Percentiles rank a stretch among this genome's conserved stretches.
Conservation (phyloP, 768 basidiomycete genomes). For the Pseudohyphozyma bogoriensis region DNA sequence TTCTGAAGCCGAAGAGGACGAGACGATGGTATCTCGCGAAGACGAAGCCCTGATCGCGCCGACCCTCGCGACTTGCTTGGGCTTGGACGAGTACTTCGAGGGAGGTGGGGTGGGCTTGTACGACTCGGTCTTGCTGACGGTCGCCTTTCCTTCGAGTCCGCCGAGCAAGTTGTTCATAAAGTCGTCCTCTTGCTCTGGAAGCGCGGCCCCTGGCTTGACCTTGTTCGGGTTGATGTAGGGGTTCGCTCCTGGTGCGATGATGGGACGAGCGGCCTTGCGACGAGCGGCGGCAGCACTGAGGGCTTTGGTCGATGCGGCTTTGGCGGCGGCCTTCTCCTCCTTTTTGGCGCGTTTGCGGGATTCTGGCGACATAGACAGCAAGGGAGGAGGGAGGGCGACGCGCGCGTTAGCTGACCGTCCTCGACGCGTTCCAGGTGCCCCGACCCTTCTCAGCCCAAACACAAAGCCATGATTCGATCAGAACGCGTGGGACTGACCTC, state of each 20-base stretch:
- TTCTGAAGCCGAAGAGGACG: slow-evolving; percentile 5
- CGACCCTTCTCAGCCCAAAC: slow-evolving; percentile 1
- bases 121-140: slow-evolving; percentile 9
- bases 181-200: slow-evolving; percentile 67
- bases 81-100: not conserved
- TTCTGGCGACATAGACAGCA: not conserved
- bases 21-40: not conserved
- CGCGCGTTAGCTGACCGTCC: too few relatives aligned
- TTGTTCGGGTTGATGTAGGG: slow-evolving; percentile 53
- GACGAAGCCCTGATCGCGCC: not conserved
- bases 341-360: slow-evolving; percentile 36
- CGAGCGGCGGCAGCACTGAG: not conserved
- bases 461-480: not conserved
- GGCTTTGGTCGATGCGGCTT: not conserved
- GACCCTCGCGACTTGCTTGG: not conserved
- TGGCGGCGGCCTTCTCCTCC: slow-evolving; percentile 37
- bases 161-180: slow-evolving; percentile 78
- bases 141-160: slow-evolving; percentile 48
- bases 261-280: slow-evolving; percentile 39
- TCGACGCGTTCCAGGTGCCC: too few relatives aligned
- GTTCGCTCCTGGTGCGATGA: slow-evolving; percentile 51
- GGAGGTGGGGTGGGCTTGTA: not conserved
- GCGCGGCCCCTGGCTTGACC: slow-evolving; percentile 29
- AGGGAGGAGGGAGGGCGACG: not conserved
- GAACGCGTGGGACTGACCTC: slow-evolving; percentile 18